A percentile compares a stretch with the other conserved stretches of the same genome.
Evolutionary conservation across 169 alveolate genomes (phyloP).

Genomic region (Plasmodium yoelii): DNA sequence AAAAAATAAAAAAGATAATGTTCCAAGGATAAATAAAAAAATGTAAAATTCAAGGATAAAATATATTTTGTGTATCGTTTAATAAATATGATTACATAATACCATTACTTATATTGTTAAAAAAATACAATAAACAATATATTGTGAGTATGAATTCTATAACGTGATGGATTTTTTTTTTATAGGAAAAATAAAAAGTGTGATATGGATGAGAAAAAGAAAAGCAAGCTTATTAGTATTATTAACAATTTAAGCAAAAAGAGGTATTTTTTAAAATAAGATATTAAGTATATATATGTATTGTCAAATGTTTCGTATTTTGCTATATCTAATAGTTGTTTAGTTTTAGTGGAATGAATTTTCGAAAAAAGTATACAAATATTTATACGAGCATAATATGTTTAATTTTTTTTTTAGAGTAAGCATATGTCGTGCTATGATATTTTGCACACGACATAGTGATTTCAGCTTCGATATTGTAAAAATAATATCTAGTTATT

Average conservation of each 20-base stretch:
- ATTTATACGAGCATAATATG: background rate
- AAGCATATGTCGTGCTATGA: slow-evolving; percentile 77
- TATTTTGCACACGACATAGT: slow-evolving; percentile 74
- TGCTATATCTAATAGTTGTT: background rate
- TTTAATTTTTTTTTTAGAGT: slow-evolving; percentile 19
- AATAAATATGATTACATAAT: too few relatives aligned
- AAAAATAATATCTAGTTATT: slow-evolving; percentile 39
- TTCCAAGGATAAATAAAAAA: slow-evolving; percentile 22
- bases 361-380: background rate
- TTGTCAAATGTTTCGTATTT: background rate
- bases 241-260: slow-evolving; percentile 48
- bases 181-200: slow-evolving; percentile 44
- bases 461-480: slow-evolving; percentile 59
- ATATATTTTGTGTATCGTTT: background rate
- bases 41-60: slow-evolving; percentile 1
- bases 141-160: too few relatives aligned
- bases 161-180: background rate
- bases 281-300: background rate
- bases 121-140: too few relatives aligned
- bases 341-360: background rate
- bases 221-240: slow-evolving; percentile 45
- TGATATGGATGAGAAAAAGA: slow-evolving; percentile 49
- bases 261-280: slow-evolving; percentile 19
- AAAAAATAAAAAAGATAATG: slow-evolving; percentile 22
- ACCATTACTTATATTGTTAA: too few relatives aligned